These are phyloP conservation scores for Didymella arachidicola DNA, from an alignment of 2,329 filamentous ascomycete genomes.

Conservation along the genomic window DNA sequence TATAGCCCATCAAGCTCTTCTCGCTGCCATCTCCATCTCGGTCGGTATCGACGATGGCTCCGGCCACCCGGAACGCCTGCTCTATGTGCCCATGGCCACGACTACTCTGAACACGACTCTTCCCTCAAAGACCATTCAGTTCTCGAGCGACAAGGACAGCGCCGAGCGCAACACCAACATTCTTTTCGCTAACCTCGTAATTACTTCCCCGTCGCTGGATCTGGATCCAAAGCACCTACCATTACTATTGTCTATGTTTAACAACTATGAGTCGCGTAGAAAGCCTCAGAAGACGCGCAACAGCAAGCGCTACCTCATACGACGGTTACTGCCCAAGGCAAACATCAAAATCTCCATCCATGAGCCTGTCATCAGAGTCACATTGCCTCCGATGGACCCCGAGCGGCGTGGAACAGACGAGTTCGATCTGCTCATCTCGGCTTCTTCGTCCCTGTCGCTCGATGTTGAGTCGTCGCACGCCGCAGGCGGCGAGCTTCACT, in stretches of 20 bases:
- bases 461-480: slow-evolving; percentile 98
- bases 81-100: slow-evolving; percentile 97
- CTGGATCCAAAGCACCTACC: slow-evolving; percentile 91
- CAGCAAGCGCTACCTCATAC: slow-evolving; percentile 72
- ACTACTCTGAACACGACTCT: slow-evolving; percentile 93
- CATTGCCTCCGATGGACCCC: slow-evolving; percentile 77
- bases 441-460: slow-evolving; percentile 89
- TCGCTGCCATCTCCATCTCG: slow-evolving; percentile 90
- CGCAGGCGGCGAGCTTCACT: slow-evolving; percentile 81
- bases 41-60: slow-evolving; percentile 91
- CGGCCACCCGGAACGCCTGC: slow-evolving; percentile 81
- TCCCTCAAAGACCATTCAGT: slow-evolving; percentile 90
- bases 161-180: slow-evolving; percentile 95
- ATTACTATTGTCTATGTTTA: slow-evolving; percentile 78
- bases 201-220: slow-evolving; percentile 94
- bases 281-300: slow-evolving; percentile 38
- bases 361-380: slow-evolving; percentile 90
- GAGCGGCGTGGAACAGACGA: slow-evolving; percentile 70
- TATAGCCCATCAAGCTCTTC: slow-evolving; percentile 90
- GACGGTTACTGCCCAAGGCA: slow-evolving; percentile 89
- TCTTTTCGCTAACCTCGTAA: slow-evolving; percentile 92
- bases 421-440: slow-evolving; percentile 94
- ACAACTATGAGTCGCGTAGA: slow-evolving; percentile 52
- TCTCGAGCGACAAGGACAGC: slow-evolving; percentile 72
- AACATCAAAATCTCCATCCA: slow-evolving; percentile 96